Base-by-base conservation (phyloP, 176 grass and related monocot species). In the Chloris gayana region DNA sequence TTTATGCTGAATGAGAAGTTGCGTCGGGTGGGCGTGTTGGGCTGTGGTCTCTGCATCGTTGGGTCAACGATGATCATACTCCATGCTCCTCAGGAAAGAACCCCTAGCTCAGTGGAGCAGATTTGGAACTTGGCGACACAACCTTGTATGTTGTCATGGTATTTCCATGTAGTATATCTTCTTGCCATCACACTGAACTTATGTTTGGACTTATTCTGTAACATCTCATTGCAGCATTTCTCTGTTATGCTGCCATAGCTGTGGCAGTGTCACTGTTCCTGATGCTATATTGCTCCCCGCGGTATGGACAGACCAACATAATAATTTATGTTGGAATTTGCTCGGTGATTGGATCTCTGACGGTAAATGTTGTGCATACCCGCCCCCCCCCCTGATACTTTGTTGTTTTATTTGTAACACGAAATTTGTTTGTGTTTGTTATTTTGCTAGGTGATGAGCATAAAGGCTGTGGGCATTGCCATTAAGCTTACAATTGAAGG, bases 1-100 rank as follows among this genome's bases (percentile, higher is more conserved):
- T 99, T 99, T 38, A 93, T 87, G 62, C 87, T 99, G 79, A 91
- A 95, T 31, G 96, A 99, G 85, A 99, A 91, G 76, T 88, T 99
- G 75, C 84, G 62, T 49, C 90, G 86, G 64, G 92, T 99, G 90
- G 96, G 96, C 6, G 82, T 99, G 58, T 76, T 99, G 72, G 96
- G 96, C 30, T 99, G 96, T 74, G 67, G 89, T 59, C 92, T 99
- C 32, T 99, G 96, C 49, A 95, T 99, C 39, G 88, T 91, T 18
- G 96, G 96, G 34, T 99, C 96, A 18, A 99, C 96, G 0, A 84
- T 99, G 65, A 95, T 95, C 67, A 94, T 99, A 64, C 84, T 99
- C 69, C 96, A 99, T 79, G 90, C 96, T 32, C 96, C 96, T 10
- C 86, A 95, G 72, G 96, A 99, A 87, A 89, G 84, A 69, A 75